Evolutionary conservation across 2,329 filamentous ascomycete genomes (phyloP).

Genomic region (Xylaria sp.): DNA sequence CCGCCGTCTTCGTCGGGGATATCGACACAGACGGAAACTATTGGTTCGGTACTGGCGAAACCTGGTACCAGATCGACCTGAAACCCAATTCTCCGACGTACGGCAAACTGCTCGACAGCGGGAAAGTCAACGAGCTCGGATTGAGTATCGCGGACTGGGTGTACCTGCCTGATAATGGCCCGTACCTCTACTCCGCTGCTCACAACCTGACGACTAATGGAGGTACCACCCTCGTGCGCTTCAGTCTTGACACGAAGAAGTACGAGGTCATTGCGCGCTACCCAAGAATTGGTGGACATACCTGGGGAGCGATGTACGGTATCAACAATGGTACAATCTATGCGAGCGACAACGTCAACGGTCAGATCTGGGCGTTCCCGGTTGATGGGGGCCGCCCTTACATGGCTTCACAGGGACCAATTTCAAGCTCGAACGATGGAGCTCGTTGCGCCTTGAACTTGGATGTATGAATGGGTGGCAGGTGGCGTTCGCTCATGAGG

Average conservation of each 20-base stretch:
- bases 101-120: conserved; percentile 29
- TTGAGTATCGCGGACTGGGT: conserved; percentile 37
- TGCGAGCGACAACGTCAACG: conserved; percentile 37
- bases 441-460: conserved; percentile 38
- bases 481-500: background rate
- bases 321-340: conserved; percentile 38
- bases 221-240: conserved; percentile 30
- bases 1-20: conserved; percentile 37
- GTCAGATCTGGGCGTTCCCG: conserved; percentile 37
- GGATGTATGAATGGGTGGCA: conserved; percentile 2
- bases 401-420: conserved; percentile 29
- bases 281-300: conserved; percentile 21
- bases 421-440: conserved; percentile 37
- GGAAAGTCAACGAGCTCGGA: conserved; percentile 27
- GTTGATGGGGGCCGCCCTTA: conserved; percentile 26
- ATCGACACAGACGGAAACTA: conserved; percentile 39
- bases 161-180: conserved; percentile 34
- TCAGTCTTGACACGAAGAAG: conserved; percentile 28
- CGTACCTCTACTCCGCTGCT: conserved; percentile 29
- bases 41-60: conserved; percentile 28
- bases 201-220: conserved; percentile 16
- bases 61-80: conserved; percentile 37
- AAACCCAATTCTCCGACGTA: conserved; percentile 32
- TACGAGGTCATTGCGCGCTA: conserved; percentile 31
- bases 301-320: conserved; percentile 36